Conservation (phyloP, 2,329 filamentous ascomycete genomes). For the Curvularia lunata region DNA sequence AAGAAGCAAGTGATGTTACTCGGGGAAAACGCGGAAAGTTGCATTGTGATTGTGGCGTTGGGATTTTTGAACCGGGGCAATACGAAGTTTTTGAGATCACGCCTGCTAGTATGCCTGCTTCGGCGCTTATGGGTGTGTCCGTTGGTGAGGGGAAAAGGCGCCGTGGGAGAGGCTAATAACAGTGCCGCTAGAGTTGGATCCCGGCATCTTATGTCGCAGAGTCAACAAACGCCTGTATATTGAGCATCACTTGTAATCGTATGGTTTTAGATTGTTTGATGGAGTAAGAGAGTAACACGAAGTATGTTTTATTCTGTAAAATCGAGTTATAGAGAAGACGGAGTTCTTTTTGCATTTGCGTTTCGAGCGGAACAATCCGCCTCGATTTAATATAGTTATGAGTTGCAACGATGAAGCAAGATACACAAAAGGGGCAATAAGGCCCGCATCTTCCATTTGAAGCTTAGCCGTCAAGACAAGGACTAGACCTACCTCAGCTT, state of each 20-base stretch:
- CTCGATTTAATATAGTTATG: neutral
- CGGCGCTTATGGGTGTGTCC: neutral
- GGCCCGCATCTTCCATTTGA: neutral
- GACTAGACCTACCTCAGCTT: neutral
- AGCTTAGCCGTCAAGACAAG: neutral
- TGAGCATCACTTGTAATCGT: neutral
- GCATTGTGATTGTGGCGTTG: constrained; percentile 1
- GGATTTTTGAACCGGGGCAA: constrained; percentile 2
- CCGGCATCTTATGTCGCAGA: neutral
- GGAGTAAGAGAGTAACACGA: neutral
- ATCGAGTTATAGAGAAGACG: neutral
- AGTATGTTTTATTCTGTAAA: neutral
- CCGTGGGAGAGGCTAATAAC: neutral
- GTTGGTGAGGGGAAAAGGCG: neutral
- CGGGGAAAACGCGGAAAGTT: neutral
- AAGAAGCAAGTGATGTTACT: neutral
- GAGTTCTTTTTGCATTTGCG: neutral
- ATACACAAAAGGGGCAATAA: neutral
- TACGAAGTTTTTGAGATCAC: constrained; percentile 1
- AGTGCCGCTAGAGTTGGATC: neutral
- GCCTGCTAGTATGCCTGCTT: neutral
- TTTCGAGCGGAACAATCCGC: neutral
- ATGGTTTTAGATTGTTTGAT: neutral
- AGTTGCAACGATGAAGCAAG: neutral
- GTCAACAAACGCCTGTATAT: neutral